A percentile compares a stretch with the other conserved stretches of the same genome.
Conservation (phyloP, 495 filamentous ascomycete genomes). For the Trichoderma virens region DNA sequence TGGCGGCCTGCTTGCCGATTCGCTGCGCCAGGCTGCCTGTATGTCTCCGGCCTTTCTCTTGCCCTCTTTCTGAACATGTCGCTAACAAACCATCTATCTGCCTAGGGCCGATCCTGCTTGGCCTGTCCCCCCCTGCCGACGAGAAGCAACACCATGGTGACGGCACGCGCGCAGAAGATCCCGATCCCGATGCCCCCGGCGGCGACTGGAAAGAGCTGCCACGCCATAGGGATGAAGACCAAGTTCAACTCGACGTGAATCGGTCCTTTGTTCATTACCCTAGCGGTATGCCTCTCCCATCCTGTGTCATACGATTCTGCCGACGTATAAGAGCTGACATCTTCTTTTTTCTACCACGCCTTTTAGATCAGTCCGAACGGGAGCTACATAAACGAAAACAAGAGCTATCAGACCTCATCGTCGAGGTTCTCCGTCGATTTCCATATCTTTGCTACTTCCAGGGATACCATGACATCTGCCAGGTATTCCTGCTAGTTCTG, state of each 20-base stretch:
- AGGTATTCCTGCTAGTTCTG: conserved; percentile 86
- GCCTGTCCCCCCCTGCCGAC: conserved; percentile 27
- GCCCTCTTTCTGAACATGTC: conserved; percentile 13
- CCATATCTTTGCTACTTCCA: conserved; percentile 95
- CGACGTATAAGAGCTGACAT: too few relatives aligned
- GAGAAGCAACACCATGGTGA: neutral
- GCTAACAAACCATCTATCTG: conserved; percentile 12
- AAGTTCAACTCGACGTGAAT: conserved; percentile 86
- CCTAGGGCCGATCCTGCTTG: conserved; percentile 75
- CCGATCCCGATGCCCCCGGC: conserved; percentile 16
- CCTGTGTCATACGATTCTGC: conserved; percentile 27
- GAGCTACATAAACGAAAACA: conserved; percentile 58
- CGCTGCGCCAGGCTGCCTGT: conserved; percentile 78
- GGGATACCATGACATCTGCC: conserved; percentile 96
- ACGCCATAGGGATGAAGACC: conserved; percentile 73
- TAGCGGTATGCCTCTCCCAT: conserved; percentile 45
- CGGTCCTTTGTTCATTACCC: conserved; percentile 98
- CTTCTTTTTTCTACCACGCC: conserved; percentile 9
- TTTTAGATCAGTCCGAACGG: conserved; percentile 40
- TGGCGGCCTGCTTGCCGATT: conserved; percentile 73
- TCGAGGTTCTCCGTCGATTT: conserved; percentile 63
- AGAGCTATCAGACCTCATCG: conserved; percentile 69
- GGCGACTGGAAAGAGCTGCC: conserved; percentile 48
- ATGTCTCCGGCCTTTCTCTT: conserved; percentile 34
- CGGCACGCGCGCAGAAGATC: conserved; percentile 10